Evolutionary conservation across 352 stramenopile species (phyloP).

Genomic region (Pythium sp.): DNA sequence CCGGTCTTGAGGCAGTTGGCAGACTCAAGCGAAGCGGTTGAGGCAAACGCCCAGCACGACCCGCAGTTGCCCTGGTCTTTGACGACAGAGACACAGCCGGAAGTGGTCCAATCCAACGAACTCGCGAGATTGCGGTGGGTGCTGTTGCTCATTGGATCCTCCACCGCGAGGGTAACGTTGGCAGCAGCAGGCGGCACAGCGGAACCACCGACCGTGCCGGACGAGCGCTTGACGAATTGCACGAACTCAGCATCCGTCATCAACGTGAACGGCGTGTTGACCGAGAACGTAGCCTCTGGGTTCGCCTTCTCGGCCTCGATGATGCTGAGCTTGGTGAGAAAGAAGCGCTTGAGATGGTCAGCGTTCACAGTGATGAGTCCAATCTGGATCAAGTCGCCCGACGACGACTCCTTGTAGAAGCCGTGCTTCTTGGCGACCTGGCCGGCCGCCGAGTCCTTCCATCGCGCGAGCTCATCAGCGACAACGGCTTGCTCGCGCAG

Average conservation of each 20-base stretch:
- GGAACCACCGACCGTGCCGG: too few relatives aligned
- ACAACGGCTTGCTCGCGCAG: not conserved
- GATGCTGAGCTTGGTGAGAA: not conserved
- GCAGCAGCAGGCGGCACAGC: too few relatives aligned
- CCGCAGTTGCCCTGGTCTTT: slow-evolving; percentile 97
- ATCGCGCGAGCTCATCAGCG: not conserved
- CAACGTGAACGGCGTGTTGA: not conserved
- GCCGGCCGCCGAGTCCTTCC: not conserved
- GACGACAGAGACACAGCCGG: slow-evolving; percentile 21
- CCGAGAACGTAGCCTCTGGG: not conserved
- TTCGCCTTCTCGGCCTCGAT: not conserved
- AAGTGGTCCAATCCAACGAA: not conserved
- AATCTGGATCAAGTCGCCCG: not conserved
- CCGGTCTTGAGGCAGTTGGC: slow-evolving; percentile 29
- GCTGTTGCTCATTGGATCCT: not conserved
- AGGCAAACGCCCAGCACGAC: slow-evolving; percentile 97
- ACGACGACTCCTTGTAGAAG: not conserved
- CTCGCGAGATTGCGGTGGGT: not conserved
- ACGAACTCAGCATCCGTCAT: not conserved
- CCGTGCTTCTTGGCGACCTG: not conserved
- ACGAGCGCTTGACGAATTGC: not conserved
- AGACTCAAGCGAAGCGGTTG: slow-evolving; percentile 69
- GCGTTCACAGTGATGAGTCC: not conserved
- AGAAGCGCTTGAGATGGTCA: not conserved
- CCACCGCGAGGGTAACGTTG: not conserved